Conservation (phyloP, 352 stramenopile genomes). For the Phytophthora boehmeriae region DNA sequence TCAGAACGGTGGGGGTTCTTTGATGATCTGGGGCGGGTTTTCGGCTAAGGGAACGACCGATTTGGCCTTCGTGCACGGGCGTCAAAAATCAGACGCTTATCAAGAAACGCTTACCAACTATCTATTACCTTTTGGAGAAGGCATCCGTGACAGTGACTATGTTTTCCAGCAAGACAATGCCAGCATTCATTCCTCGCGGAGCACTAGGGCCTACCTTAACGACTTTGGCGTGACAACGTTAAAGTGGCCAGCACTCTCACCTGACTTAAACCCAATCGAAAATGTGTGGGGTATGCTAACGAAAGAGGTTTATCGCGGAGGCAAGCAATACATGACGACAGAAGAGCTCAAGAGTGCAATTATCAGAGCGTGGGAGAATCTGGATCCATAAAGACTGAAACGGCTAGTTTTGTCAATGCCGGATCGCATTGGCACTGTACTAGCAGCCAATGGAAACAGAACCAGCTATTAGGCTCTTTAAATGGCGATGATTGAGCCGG, state of each 20-base stretch:
- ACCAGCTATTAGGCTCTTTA: too few relatives aligned
- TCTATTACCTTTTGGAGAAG: constrained; percentile 7
- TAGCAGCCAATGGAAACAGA: too few relatives aligned
- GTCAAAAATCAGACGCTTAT: constrained; percentile 6
- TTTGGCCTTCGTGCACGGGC: too few relatives aligned
- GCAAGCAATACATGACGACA: too few relatives aligned
- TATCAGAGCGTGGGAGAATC: too few relatives aligned
- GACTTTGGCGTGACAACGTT: not conserved
- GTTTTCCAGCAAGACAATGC: constrained; percentile 17
- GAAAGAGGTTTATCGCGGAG: not conserved
- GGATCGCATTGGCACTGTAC: too few relatives aligned
- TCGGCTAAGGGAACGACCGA: too few relatives aligned
- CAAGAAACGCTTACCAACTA: constrained; percentile 1
- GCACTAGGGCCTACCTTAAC: not conserved
- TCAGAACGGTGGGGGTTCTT: constrained; percentile 20
- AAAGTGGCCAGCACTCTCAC: constrained; percentile 1
- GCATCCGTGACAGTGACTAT: not conserved
- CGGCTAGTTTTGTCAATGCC: too few relatives aligned
- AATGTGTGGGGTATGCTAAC: constrained; percentile 3
- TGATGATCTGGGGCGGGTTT: constrained; percentile 29
- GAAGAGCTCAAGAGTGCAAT: too few relatives aligned
- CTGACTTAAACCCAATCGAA: constrained; percentile 4
- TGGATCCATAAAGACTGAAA: too few relatives aligned
- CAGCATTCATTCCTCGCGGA: constrained; percentile 2
- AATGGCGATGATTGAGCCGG: too few relatives aligned